phyloP scores from a whole-genome alignment of 352 stramenopile genomes.

The Pythium apleroticum region DNA sequence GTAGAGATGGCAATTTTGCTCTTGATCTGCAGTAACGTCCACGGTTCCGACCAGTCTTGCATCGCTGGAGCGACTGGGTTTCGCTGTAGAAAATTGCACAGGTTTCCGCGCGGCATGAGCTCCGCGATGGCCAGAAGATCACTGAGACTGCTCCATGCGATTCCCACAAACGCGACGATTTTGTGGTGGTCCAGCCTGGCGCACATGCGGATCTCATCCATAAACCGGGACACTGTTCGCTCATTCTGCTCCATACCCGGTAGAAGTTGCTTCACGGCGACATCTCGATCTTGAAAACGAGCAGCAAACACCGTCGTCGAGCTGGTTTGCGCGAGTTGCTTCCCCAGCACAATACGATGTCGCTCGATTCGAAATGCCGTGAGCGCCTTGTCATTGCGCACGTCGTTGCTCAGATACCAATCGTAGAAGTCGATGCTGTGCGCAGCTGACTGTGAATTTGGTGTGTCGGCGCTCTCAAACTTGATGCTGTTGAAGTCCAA shows the following conservation, averaged over 20 bases:
- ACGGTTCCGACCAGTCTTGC: constrained; percentile 11
- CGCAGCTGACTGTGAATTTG: too few relatives aligned
- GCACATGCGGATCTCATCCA: constrained; percentile 41
- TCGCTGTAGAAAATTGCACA: constrained; percentile 9
- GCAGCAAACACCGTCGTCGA: constrained; percentile 19
- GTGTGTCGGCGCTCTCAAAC: too few relatives aligned
- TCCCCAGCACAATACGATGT: constrained; percentile 9
- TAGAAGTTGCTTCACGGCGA: constrained; percentile 27
- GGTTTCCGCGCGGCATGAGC: constrained; percentile 33
- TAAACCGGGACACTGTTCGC: constrained; percentile 26
- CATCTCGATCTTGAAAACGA: constrained; percentile 2
- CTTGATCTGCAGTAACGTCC: background rate
- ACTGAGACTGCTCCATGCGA: constrained; percentile 33
- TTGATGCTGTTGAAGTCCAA: too few relatives aligned
- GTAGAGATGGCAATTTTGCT: constrained; percentile 20
- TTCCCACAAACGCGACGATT: constrained; percentile 36
- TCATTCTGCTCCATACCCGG: constrained; percentile 25
- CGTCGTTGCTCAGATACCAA: constrained; percentile 21
- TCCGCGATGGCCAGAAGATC: constrained; percentile 36
- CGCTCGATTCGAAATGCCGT: constrained; percentile 15
- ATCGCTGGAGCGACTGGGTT: background rate
- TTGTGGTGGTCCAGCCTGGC: constrained; percentile 34
- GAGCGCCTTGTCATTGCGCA: constrained; percentile 25
- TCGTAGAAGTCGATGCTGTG: too few relatives aligned
- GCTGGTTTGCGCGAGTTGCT: constrained; percentile 17